phyloP scores from a whole-genome alignment of 2,329 filamentous ascomycete species.

The Talaromyces verruculosus region DNA sequence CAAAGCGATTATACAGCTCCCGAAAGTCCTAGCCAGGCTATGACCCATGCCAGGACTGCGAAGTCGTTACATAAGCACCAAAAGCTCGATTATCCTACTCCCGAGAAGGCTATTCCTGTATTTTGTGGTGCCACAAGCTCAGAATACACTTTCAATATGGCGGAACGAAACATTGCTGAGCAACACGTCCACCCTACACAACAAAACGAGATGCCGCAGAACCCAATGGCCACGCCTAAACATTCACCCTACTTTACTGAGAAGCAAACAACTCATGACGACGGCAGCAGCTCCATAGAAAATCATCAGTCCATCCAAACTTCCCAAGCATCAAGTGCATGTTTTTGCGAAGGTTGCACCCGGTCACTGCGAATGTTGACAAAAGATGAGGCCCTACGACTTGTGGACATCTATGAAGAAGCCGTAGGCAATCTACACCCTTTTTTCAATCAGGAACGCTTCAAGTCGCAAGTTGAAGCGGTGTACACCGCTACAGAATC shows the following conservation, averaged over 20 bases:
- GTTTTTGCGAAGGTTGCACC: neutral
- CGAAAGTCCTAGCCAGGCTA: neutral
- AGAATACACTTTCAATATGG: conserved; percentile 2
- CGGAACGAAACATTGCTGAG: neutral
- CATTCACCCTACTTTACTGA: neutral
- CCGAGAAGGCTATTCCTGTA: neutral
- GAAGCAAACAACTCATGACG: neutral
- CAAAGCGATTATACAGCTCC: neutral
- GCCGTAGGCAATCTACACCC: conserved; percentile 2
- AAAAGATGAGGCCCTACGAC: neutral
- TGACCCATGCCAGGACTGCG: neutral
- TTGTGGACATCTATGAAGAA: neutral
- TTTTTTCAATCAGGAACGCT: neutral
- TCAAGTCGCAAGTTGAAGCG: neutral
- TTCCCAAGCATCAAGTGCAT: neutral
- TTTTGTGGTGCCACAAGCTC: conserved; percentile 2
- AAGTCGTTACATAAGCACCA: neutral
- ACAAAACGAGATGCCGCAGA: neutral
- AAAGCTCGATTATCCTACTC: neutral
- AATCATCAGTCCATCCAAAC: neutral
- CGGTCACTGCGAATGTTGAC: neutral
- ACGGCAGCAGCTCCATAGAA: neutral
- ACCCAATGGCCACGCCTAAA: neutral
- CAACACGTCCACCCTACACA: neutral
- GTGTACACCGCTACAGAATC: neutral